Conservation (phyloP, 345 rosid genomes). For the Anastatica hierochuntica region DNA sequence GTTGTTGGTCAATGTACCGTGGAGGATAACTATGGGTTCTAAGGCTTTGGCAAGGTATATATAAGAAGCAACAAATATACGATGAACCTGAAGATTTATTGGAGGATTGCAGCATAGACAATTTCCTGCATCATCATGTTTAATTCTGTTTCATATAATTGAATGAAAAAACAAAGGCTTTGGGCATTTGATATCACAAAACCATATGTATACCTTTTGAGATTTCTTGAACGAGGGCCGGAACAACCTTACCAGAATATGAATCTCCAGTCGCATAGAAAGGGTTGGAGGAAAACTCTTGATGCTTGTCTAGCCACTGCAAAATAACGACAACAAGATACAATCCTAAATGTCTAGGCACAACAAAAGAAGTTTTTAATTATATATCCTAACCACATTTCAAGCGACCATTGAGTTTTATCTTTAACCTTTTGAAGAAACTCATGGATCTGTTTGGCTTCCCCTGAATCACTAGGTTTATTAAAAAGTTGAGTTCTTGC, state of each 20-base stretch:
- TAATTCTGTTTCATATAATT: no score
- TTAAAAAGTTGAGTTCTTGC: conserved; percentile 25
- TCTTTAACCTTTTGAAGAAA: conserved; percentile 51
- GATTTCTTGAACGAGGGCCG: conserved; percentile 38
- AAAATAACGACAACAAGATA: neutral
- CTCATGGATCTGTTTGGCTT: conserved; percentile 29
- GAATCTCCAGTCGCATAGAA: conserved; percentile 55
- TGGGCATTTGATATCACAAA: neutral
- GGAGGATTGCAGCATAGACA: conserved; percentile 27
- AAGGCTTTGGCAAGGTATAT: neutral
- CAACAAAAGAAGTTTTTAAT: no score
- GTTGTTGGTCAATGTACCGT: neutral
- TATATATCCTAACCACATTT: no score
- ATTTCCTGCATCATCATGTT: conserved; percentile 35
- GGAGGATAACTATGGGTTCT: no score
- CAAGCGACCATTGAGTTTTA: no score
- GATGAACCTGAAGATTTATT: conserved; percentile 44
- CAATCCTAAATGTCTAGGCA: no score
- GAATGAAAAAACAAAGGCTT: no score
- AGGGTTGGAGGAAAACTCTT: no score
- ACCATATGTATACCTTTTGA: conserved; percentile 33
- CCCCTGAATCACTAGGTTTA: conserved; percentile 32
- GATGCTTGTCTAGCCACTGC: conserved; percentile 52
- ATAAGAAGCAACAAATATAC: neutral
- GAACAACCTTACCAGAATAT: conserved; percentile 46